Percentiles rank a stretch among this genome's conserved stretches.
These are phyloP conservation scores for Yamadazyma paraphyllophila DNA, from an alignment of 805 yeast genomes.

Conservation along the genomic window DNA sequence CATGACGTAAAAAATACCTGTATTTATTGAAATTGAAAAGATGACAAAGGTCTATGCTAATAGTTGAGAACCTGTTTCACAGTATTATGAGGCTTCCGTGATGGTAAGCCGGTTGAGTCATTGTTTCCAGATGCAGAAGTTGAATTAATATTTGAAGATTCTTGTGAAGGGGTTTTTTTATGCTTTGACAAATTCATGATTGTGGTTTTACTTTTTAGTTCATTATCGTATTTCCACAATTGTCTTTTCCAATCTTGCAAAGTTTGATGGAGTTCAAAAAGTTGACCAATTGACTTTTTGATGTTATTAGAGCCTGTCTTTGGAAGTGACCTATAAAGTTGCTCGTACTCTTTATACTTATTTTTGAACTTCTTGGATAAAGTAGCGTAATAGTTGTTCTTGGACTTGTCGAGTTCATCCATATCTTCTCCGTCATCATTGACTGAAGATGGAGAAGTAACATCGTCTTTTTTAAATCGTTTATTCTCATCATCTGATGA, in stretches of 20 bases:
- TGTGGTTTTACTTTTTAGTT: constrained; percentile 27
- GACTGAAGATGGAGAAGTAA: constrained; percentile 39
- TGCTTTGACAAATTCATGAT: constrained; percentile 40
- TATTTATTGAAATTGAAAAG: not conserved
- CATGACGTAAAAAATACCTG: not conserved
- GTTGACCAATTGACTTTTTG: constrained; percentile 31
- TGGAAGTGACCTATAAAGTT: constrained; percentile 36
- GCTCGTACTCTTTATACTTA: constrained; percentile 49
- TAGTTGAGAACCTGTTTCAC: constrained; percentile 7
- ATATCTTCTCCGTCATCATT: constrained; percentile 20
- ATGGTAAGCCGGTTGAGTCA: not conserved
- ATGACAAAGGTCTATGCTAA: constrained; percentile 3
- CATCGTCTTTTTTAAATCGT: constrained; percentile 14
- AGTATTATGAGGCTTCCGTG: constrained; percentile 1
- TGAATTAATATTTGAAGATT: not conserved
- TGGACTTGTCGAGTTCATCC: constrained; percentile 13
- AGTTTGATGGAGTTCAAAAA: constrained; percentile 50
- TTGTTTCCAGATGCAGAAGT: not conserved
- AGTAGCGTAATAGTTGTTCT: constrained; percentile 36
- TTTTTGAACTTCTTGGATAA: constrained; percentile 47
- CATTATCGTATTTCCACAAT: constrained; percentile 48
- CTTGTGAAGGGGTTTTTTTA: constrained; percentile 18
- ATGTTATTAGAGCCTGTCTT: constrained; percentile 2
- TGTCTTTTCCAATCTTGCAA: constrained; percentile 55
- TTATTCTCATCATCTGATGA: constrained; percentile 16